Conservation (phyloP, 1,284 basidiomycete species). For the Naganishia albida region DNA sequence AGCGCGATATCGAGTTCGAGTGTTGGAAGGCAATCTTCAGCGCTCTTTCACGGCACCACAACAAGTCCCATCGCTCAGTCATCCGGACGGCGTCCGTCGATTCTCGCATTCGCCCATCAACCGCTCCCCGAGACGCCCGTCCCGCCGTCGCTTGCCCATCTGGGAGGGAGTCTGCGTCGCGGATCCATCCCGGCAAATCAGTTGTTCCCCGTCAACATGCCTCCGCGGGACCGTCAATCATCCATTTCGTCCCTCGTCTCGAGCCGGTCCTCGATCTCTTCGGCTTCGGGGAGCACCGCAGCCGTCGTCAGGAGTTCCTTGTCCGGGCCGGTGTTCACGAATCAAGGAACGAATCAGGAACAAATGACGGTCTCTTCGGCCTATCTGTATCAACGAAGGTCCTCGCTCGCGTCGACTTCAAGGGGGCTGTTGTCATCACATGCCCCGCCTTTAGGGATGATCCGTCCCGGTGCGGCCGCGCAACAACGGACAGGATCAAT, state of each 20-base stretch:
- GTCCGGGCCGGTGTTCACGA: constrained; percentile 5
- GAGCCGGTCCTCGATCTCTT: constrained; percentile 1
- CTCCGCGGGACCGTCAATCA: constrained; percentile 15
- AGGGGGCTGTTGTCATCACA: constrained; percentile 13
- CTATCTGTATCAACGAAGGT: constrained; percentile 20
- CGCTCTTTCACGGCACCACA: constrained; percentile 12
- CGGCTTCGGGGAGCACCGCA: constrained; percentile 1
- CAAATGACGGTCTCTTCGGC: constrained; percentile 25
- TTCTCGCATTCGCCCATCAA: constrained; percentile 20
- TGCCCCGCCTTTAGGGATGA: neutral
- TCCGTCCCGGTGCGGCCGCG: neutral
- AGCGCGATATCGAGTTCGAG: neutral
- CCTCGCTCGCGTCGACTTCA: constrained; percentile 22
- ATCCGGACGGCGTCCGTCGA: constrained; percentile 9
- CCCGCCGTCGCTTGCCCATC: constrained; percentile 20
- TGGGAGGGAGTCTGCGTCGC: constrained; percentile 2
- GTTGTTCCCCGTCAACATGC: neutral
- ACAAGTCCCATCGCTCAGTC: neutral
- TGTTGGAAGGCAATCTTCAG: too few species aligned
- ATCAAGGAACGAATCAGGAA: constrained; percentile 13
- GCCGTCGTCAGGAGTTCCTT: constrained; percentile 6
- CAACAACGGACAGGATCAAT: constrained; percentile 12
- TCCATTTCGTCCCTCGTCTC: constrained; percentile 8
- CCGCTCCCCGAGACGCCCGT: constrained; percentile 10
- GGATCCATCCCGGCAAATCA: constrained; percentile 9